Conservation (phyloP, 768 basidiomycete species). For the Leccinum truebloodii region DNA sequence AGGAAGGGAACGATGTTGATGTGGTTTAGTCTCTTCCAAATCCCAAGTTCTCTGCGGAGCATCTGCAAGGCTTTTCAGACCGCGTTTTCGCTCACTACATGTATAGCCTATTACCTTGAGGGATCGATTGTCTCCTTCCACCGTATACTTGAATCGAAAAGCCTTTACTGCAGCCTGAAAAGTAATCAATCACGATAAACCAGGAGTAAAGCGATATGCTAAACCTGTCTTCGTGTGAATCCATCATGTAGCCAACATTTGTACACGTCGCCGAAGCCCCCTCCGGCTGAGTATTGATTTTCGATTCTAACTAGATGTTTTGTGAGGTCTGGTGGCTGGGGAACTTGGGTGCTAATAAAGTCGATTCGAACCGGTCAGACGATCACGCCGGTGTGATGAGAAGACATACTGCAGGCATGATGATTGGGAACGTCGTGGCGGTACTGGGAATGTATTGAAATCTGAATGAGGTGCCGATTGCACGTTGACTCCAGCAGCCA, state of each 20-base stretch:
- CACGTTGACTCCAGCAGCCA: too few species aligned
- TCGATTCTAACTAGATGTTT: too few species aligned
- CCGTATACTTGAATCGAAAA: not conserved
- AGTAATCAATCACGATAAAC: not conserved
- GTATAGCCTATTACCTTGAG: not conserved
- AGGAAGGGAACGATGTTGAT: not conserved
- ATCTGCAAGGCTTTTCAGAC: not conserved
- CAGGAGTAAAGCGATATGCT: not conserved
- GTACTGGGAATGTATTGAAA: too few species aligned
- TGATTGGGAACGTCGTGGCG: too few species aligned
- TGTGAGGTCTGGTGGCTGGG: too few species aligned
- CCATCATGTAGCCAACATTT: too few species aligned
- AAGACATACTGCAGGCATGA: too few species aligned
- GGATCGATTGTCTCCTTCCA: not conserved
- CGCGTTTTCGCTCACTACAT: not conserved
- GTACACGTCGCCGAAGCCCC: too few species aligned
- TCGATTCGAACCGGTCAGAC: not conserved
- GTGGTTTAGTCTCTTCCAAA: not conserved
- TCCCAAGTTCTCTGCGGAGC: not conserved
- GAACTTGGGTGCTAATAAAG: too few species aligned
- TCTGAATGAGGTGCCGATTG: not conserved
- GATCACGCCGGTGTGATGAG: not conserved
- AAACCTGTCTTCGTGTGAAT: not conserved
- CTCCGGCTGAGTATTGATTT: too few species aligned
- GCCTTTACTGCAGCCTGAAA: slow-evolving; percentile 2